phyloP scores from a whole-genome alignment of 2,329 filamentous ascomycete species.

The Eutypella sp. region DNA sequence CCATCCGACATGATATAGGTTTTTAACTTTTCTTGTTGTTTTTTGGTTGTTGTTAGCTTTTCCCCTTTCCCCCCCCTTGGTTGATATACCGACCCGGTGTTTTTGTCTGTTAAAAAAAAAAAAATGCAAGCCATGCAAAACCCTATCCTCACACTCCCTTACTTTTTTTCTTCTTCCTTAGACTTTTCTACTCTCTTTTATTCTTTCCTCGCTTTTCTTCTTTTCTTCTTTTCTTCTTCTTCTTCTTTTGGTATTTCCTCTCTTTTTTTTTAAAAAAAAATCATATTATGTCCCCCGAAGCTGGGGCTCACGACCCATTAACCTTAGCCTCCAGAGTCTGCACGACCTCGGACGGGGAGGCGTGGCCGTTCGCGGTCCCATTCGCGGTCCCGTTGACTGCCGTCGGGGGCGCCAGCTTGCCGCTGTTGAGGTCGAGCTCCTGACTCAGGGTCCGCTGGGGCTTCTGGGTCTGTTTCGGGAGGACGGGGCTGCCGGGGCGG shows the following conservation, averaged over 20 bases:
- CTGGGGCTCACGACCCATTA: conserved; percentile 28
- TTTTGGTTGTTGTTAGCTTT: too few relatives aligned
- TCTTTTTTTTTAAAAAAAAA: conserved; percentile 2
- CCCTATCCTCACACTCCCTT: too few relatives aligned
- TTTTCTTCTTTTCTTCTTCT: too few relatives aligned
- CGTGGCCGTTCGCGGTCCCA: conserved; percentile 6
- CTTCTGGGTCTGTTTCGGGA: conserved; percentile 55
- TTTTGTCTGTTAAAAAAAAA: too few relatives aligned
- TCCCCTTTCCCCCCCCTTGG: too few relatives aligned
- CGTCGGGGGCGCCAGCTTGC: conserved; percentile 11
- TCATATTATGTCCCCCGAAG: conserved; percentile 1
- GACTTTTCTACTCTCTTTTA: conserved; percentile 1
- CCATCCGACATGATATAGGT: too few relatives aligned
- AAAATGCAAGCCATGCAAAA: too few relatives aligned
- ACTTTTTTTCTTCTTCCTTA: not conserved
- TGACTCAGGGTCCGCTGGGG: conserved; percentile 43
- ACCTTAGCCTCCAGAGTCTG: conserved; percentile 35
- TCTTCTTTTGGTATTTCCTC: too few relatives aligned
- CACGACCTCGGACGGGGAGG: conserved; percentile 26
- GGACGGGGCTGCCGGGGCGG: conserved; percentile 62
- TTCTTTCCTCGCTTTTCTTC: too few relatives aligned
- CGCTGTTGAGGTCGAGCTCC: conserved; percentile 31
- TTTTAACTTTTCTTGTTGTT: too few relatives aligned
- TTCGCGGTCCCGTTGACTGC: conserved; percentile 17
- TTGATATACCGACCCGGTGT: too few relatives aligned